Conservation (phyloP, 2,329 filamentous ascomycete species). For the Penicillium vulpinum region DNA sequence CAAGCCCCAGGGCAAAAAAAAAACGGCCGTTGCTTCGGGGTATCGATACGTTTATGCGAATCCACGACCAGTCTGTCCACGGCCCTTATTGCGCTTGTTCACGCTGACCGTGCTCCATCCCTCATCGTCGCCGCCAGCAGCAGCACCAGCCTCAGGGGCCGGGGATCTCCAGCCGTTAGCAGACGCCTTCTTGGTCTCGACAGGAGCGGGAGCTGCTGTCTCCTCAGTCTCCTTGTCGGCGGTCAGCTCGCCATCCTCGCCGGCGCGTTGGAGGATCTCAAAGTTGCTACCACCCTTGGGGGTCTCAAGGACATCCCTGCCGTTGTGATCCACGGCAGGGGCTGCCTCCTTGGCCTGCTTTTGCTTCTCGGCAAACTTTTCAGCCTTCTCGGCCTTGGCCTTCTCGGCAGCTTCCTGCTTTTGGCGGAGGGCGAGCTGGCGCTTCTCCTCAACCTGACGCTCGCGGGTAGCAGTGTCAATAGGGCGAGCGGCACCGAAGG, state of each 20-base stretch:
- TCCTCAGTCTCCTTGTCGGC: conserved; percentile 55
- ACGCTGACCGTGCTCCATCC: conserved; percentile 52
- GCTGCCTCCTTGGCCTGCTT: conserved; percentile 42
- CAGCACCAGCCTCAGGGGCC: conserved; percentile 26
- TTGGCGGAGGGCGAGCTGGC: conserved; percentile 69
- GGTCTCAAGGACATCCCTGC: conserved; percentile 43
- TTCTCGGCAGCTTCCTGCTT: conserved; percentile 88
- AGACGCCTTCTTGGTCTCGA: conserved; percentile 57
- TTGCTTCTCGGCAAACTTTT: conserved; percentile 65
- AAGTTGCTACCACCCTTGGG: conserved; percentile 51
- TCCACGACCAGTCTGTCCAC: conserved; percentile 41
- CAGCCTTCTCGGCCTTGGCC: conserved; percentile 68
- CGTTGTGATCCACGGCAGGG: conserved; percentile 39
- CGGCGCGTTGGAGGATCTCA: conserved; percentile 56
- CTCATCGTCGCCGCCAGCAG: conserved; percentile 43
- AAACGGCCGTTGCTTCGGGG: conserved; percentile 25
- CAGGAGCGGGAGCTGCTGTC: conserved; percentile 43
- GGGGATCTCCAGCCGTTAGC: conserved; percentile 46
- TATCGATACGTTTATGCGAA: conserved; percentile 44
- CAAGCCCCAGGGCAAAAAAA: conserved; percentile 8
- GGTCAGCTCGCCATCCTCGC: conserved; percentile 49
- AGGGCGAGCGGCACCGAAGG: conserved; percentile 88
- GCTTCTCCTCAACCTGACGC: conserved; percentile 86
- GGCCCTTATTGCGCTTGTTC: conserved; percentile 47
- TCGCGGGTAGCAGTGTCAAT: conserved; percentile 92